Evolutionary conservation across 331 rosid genomes (phyloP).

Genomic region (Cydonia oblonga): DNA sequence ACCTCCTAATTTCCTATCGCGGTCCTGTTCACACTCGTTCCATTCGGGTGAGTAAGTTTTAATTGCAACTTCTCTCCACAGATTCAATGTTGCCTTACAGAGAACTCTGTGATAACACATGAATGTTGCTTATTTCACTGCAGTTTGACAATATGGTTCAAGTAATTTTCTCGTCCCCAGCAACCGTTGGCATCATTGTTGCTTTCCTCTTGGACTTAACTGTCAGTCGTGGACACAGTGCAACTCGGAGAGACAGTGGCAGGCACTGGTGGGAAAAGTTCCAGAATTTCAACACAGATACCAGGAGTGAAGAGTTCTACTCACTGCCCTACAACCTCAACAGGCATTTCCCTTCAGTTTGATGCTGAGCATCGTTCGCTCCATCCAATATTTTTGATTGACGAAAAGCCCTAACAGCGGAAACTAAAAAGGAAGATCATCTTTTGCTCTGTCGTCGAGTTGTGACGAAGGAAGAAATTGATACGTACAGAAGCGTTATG

Average conservation of each 20-base stretch:
- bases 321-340: conserved; percentile 52
- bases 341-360: conserved; percentile 69
- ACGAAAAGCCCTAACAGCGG: conserved; percentile 1
- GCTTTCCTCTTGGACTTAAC: conserved; percentile 59
- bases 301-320: conserved; percentile 69
- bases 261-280: conserved; percentile 87
- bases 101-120: background rate
- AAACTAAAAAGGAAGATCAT: background rate
- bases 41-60: conserved; percentile 32
- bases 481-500: background rate
- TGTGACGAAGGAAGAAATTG: background rate
- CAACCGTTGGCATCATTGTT: conserved; percentile 55
- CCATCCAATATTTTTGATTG: background rate
- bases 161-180: conserved; percentile 71
- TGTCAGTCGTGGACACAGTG: conserved; percentile 23
- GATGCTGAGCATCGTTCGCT: conserved; percentile 8
- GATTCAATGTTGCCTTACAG: background rate
- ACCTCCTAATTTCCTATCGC: conserved; percentile 27
- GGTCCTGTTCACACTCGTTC: conserved; percentile 67
- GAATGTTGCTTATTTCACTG: background rate
- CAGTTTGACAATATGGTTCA: conserved; percentile 67
- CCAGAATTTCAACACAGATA: conserved; percentile 36
- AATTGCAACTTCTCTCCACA: background rate
- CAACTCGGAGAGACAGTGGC: conserved; percentile 65
- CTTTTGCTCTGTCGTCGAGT: background rate